phyloP scores from a whole-genome alignment of 768 basidiomycete species.

The Lentinula guzmanii region DNA sequence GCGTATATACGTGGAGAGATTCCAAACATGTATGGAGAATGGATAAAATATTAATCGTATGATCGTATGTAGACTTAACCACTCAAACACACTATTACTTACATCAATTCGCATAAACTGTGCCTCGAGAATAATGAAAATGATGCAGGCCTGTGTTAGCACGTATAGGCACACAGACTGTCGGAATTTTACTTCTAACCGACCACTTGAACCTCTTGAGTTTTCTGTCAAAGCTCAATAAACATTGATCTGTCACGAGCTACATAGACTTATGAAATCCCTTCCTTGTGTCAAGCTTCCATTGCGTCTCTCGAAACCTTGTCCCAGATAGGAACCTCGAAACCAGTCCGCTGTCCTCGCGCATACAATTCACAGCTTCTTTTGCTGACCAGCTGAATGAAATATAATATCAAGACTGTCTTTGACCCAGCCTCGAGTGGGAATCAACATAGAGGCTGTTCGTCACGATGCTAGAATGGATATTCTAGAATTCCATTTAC shows the following conservation, averaged over 20 bases:
- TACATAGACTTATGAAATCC: too few relatives aligned
- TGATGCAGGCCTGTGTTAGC: too few relatives aligned
- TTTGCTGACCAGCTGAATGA: neutral
- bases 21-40: conserved; percentile 59
- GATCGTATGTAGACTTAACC: neutral
- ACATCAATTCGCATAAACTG: neutral
- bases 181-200: too few relatives aligned
- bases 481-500: too few relatives aligned
- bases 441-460: neutral
- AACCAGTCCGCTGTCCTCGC: neutral
- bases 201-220: too few relatives aligned
- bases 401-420: neutral
- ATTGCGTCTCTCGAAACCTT: neutral
- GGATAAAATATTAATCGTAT: conserved; percentile 6
- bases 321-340: neutral
- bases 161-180: too few relatives aligned
- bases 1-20: conserved; percentile 84
- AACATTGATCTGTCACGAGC: too few relatives aligned
- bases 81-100: neutral
- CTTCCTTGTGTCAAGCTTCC: neutral
- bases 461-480: too few relatives aligned
- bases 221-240: too few relatives aligned
- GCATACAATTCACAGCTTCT: neutral
- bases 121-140: neutral
- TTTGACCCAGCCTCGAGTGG: neutral